These are phyloP conservation scores for Danielia reshetovae DNA, from an alignment of 805 yeast genomes.

Conservation along the genomic window DNA sequence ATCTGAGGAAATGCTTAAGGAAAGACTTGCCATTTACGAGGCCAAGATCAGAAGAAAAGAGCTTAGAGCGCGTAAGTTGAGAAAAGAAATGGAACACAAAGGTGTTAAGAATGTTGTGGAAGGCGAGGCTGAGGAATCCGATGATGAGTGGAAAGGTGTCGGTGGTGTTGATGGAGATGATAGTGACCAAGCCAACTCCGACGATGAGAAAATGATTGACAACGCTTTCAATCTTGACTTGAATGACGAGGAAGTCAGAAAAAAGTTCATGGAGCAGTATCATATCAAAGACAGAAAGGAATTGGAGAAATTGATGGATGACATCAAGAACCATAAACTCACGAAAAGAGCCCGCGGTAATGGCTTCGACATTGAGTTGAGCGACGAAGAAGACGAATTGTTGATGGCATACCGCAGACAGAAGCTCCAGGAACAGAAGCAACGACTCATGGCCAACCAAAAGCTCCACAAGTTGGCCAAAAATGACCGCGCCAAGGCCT, in stretches of 20 bases:
- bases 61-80: conserved; percentile 26
- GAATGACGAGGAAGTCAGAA: conserved; percentile 55
- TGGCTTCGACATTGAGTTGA: conserved; percentile 57
- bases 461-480: conserved; percentile 41
- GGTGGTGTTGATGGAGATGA: conserved; percentile 69
- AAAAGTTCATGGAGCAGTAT: conserved; percentile 55
- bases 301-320: conserved; percentile 65
- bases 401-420: conserved; percentile 44
- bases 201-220: conserved; percentile 75
- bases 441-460: conserved; percentile 45
- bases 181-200: conserved; percentile 62
- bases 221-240: conserved; percentile 57
- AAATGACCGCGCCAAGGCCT: conserved; percentile 59
- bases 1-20: conserved; percentile 24
- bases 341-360: conserved; percentile 52
- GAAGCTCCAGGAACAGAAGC: conserved; percentile 43
- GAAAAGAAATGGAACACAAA: conserved; percentile 52
- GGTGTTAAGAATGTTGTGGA: conserved; percentile 64
- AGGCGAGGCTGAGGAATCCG: conserved; percentile 84
- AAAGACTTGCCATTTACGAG: conserved; percentile 35
- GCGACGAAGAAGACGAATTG: conserved; percentile 72
- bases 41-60: conserved; percentile 34
- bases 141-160: conserved; percentile 81
- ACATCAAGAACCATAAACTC: conserved; percentile 68
- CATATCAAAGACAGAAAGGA: conserved; percentile 58